Evolutionary conservation across 2,329 filamentous ascomycete species (phyloP), one percentile per base, ranked within the genome.

Genomic region (Fusarium newnesense): DNA sequence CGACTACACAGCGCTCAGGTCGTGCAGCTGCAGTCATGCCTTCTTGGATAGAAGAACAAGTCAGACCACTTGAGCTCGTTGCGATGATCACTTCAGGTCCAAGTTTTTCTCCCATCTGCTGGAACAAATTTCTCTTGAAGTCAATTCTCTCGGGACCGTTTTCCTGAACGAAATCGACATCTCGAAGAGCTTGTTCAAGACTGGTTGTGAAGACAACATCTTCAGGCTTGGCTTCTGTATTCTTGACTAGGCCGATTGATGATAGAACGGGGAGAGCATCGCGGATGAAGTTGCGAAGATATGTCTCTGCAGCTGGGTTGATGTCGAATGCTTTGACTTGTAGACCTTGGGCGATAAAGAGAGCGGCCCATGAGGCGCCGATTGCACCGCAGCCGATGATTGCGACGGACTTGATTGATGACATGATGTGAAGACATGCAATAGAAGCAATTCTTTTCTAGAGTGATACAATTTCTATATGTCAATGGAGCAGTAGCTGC

Each of bases 271-370:
- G 67, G 7, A 70, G 59, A 11, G 65, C 59, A 6, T 70, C 65
- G 21, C 52, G 67, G 12, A 70, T 50, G 4, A 70, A 56, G 19
- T 49, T 69, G 36, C 44, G 49, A 2, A 70, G 37, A 13, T 59
- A 70, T 19, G 26, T 57, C 24, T 70, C 65, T 19, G 67, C 37
- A 2, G 52, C 42, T 13, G 67, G 59, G 12, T 70, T 70, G 59
- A 70, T 70, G 28, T 70, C 67, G 9, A 69, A 70, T 24, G 65
- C 67, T 18, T 59, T 63, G 13, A 70, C 67, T 50, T 36, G 59
- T 5, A 70, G 47, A 3, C 67, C 67, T 52, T 70, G 67, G 3
- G 67, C 67, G 8, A 70, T 18, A 9, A 60, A 64, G 12, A 70
- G 50, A 16, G 67, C 67, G 10, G 61, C 42, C 67, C 67, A 70